Conservation (phyloP, 2,329 filamentous ascomycete genomes). For the Chaetomium sp. region DNA sequence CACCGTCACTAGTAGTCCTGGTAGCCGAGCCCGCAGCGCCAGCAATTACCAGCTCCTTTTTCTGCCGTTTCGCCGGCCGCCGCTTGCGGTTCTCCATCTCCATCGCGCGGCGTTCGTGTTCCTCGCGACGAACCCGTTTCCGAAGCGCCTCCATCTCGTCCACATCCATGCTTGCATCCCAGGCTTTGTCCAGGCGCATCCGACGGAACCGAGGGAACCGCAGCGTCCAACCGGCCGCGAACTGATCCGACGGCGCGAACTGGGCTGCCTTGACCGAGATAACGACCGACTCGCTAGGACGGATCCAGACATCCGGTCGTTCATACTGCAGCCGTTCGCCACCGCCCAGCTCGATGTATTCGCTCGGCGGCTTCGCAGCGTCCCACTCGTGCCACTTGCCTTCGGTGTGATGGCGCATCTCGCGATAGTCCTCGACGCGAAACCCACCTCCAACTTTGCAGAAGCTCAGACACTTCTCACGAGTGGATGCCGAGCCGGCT, state of each 20-base stretch:
- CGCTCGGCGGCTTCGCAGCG: conserved; percentile 62
- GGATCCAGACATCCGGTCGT: conserved; percentile 87
- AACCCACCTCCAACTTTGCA: conserved; percentile 98
- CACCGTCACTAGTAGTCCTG: no score
- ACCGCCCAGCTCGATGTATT: conserved; percentile 76
- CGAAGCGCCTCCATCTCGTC: conserved; percentile 72
- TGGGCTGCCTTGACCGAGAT: conserved; percentile 83
- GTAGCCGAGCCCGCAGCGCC: conserved; percentile 51
- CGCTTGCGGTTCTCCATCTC: conserved; percentile 64
- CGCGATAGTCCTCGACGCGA: conserved; percentile 73
- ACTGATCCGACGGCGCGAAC: conserved; percentile 67
- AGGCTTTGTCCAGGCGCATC: conserved; percentile 74
- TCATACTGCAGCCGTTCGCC: conserved; percentile 65
- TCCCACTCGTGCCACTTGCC: conserved; percentile 92
- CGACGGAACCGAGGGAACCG: conserved; percentile 87
- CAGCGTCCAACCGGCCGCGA: conserved; percentile 69
- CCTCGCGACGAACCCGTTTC: conserved; percentile 60
- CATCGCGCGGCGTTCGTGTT: conserved; percentile 65
- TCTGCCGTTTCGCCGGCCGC: conserved; percentile 53
- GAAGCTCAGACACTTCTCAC: conserved; percentile 84
- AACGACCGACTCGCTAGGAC: conserved; percentile 79
- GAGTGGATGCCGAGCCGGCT: conserved; percentile 42
- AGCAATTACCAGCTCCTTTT: conserved; percentile 62
- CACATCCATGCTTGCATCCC: conserved; percentile 71
- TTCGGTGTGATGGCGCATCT: conserved; percentile 75